Evolutionary conservation across 192 early-diverging fungal species (phyloP).

Genomic region (Funneliformis mosseae): DNA sequence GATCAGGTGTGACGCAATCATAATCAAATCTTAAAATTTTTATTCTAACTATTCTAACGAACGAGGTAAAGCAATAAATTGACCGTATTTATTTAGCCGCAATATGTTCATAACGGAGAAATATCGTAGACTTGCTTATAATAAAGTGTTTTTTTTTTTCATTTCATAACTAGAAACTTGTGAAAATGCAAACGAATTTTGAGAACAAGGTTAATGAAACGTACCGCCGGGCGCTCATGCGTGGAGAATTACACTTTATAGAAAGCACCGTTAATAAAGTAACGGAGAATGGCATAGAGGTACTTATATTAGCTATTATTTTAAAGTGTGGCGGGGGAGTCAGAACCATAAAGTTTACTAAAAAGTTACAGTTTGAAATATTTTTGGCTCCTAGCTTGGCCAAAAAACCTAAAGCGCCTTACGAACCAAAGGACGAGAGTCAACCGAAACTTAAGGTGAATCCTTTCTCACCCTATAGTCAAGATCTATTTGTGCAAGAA

Average conservation of each 20-base stretch:
- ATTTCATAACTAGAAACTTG: background rate
- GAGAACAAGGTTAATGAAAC: background rate
- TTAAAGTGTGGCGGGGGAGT: too few species aligned
- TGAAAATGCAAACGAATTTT: conserved; percentile 8
- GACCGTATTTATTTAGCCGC: too few species aligned
- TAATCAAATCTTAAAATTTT: too few species aligned
- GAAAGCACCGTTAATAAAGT: conserved; percentile 17
- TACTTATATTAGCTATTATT: background rate
- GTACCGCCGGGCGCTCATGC: conserved; percentile 11
- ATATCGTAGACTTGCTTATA: background rate
- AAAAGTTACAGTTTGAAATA: conserved; percentile 47
- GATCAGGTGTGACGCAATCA: too few species aligned
- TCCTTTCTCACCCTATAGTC: conserved; percentile 54
- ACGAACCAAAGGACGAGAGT: conserved; percentile 10
- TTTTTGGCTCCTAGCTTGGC: conserved; percentile 46
- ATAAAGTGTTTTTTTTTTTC: background rate
- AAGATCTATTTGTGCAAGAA: conserved; percentile 51
- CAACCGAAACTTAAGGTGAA: conserved; percentile 32
- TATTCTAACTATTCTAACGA: too few species aligned
- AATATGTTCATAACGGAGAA: background rate
- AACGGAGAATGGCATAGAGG: conserved; percentile 7
- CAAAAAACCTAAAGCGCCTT: conserved; percentile 42
- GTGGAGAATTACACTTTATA: conserved; percentile 15
- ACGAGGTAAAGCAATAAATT: too few species aligned
- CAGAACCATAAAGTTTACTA: background rate